phyloP scores from a whole-genome alignment of 176 grass and related monocot genomes.

The Olyra latifolia region DNA sequence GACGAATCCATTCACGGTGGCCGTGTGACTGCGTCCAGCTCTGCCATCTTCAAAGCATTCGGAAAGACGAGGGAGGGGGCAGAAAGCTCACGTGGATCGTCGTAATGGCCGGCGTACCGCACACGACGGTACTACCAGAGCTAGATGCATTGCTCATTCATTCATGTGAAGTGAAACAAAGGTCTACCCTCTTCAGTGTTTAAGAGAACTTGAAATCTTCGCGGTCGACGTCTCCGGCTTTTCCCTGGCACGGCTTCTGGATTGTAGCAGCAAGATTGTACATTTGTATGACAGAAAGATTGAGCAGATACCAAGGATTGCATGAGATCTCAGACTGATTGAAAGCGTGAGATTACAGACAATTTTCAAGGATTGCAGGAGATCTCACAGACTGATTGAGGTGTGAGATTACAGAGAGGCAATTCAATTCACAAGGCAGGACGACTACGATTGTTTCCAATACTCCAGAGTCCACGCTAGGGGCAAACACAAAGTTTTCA shows the following conservation, averaged over 20 bases:
- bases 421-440: not conserved
- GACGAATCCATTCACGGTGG: not conserved
- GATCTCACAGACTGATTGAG: not conserved
- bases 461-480: not conserved
- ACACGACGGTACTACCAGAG: not conserved
- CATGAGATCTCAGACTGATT: not conserved
- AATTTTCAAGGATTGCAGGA: not conserved
- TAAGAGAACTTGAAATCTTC: not conserved
- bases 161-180: not conserved
- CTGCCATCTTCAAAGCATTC: not conserved
- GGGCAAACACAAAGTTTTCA: not conserved
- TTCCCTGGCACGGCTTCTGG: not conserved
- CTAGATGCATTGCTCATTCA: not conserved
- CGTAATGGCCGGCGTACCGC: not conserved
- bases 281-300: not conserved
- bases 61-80: not conserved
- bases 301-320: not conserved
- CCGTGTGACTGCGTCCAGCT: not conserved
- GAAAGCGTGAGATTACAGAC: not conserved
- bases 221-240: not conserved
- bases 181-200: not conserved
- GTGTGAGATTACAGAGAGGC: not conserved
- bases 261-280: not conserved
- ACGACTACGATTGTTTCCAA: not conserved
- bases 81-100: not conserved